Percentiles rank a stretch among this genome's conserved stretches.
These are phyloP conservation scores for Moniliella sp. DNA, from an alignment of 1,284 basidiomycete genomes.

Conservation along the genomic window DNA sequence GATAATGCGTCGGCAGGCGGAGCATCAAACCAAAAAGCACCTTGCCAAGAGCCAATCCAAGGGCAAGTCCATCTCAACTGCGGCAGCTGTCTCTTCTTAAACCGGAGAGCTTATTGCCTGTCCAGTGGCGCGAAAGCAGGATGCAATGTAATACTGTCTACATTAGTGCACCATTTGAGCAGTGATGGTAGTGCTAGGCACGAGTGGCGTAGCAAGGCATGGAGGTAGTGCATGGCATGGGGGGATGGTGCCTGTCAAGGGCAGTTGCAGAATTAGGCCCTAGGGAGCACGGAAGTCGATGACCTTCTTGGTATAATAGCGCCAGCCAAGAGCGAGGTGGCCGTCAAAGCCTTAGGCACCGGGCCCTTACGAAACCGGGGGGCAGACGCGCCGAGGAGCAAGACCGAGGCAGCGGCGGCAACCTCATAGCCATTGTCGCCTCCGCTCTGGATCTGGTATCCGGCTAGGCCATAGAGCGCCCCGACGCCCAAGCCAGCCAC, in stretches of 20 bases:
- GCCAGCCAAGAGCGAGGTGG: slow-evolving; percentile 45
- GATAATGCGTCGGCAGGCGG: not conserved
- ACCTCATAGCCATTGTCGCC: slow-evolving; percentile 47
- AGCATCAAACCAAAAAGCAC: not conserved
- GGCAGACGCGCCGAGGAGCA: slow-evolving; percentile 55
- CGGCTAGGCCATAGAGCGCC: slow-evolving; percentile 11
- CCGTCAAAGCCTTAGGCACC: slow-evolving; percentile 47
- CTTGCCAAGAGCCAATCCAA: not conserved
- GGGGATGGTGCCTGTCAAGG: not conserved
- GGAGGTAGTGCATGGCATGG: not conserved
- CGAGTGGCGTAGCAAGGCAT: not conserved
- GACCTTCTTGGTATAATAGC: slow-evolving; percentile 47
- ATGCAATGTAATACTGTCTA: not conserved
- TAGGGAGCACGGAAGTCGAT: not conserved
- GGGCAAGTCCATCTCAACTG: too few species aligned
- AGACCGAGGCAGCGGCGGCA: slow-evolving; percentile 49
- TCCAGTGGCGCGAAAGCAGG: not conserved
- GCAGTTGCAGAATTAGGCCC: not conserved
- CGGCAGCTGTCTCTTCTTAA: too few species aligned
- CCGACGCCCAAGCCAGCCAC: slow-evolving; percentile 2
- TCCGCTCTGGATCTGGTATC: slow-evolving; percentile 40
- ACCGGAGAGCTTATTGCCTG: too few species aligned
- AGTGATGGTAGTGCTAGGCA: not conserved
- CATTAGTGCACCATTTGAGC: not conserved
- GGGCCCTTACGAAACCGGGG: slow-evolving; percentile 56